Evolutionary conservation across 495 filamentous ascomycete genomes (phyloP), one percentile per base, ranked within the genome.

Genomic region (Lasiosphaeris hirsuta): DNA sequence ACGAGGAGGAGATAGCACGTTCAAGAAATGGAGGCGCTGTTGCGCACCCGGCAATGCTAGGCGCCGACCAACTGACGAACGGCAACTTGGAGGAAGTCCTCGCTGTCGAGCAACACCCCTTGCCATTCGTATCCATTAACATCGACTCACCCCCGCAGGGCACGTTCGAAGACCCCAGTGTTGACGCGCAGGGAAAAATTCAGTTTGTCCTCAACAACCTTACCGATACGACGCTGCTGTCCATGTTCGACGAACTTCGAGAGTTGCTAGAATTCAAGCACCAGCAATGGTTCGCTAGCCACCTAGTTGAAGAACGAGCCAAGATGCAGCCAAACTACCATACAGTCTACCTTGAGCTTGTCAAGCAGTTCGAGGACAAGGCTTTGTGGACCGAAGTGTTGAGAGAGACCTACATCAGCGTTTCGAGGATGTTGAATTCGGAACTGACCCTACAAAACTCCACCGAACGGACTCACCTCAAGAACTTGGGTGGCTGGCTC

Each of bases 301-400:
- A 96, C 67, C 75, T 99, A n/a, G 94, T 99, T 10, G 92, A 96
- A 64, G 89, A 96, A 69, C 90, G 93, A 11, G 95, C 94, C 10
- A 97, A 96, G 73, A 81, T 94, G 75, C 92, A 99, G 66, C 92
- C 92, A 4, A 99, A 97, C 65, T 96, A 90, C 69, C 94, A 99
- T 56, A 76, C 86, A 34, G 83, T 97, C 5, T 99, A 97, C 68
- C 82, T 97, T 34, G 88, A 95, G 57, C 81, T 99, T 18, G 81
- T 99, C 42, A 86, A 88, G 43, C 85, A 88, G 56, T 92, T 97
- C 66, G 81, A 86, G 56, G 83, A 91, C 63, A 87, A 80, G 68
- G 74, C 80, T 4, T 74, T 99, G 0, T 96, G 89, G 89, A 78
- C 82, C 1, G 92, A 97, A 67, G 90, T 97, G 37, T 73, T 97